A percentile compares a stretch with the other conserved stretches of the same genome.
These are phyloP conservation scores for Cyberlindnera maritima DNA, from an alignment of 805 yeast genomes.

Conservation along the genomic window DNA sequence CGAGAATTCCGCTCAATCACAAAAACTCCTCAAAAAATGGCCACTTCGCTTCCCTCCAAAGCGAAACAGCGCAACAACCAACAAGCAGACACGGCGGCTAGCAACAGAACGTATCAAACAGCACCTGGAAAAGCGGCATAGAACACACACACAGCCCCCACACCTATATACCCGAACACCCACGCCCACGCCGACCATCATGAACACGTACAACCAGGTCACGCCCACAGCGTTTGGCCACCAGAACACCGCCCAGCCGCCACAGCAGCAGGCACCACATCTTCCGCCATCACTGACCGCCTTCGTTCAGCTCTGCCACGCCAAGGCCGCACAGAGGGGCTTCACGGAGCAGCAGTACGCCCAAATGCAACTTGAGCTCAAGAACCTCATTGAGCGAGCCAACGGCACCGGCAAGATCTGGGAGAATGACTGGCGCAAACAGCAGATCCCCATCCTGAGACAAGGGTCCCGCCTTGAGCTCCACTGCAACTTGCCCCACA, in stretches of 20 bases:
- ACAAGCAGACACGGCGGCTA: too few relatives aligned
- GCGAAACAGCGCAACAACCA: too few relatives aligned
- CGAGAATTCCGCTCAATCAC: too few relatives aligned
- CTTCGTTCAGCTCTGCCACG: slow-evolving; percentile 25
- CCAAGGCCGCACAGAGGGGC: slow-evolving; percentile 14
- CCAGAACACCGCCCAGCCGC: background rate
- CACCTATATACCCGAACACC: too few relatives aligned
- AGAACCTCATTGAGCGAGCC: slow-evolving; percentile 27
- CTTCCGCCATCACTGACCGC: slow-evolving; percentile 21
- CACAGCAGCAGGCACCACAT: slow-evolving; percentile 9
- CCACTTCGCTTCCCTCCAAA: too few relatives aligned
- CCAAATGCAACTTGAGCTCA: slow-evolving; percentile 26
- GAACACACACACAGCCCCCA: too few relatives aligned
- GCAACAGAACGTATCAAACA: too few relatives aligned
- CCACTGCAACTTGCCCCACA: slow-evolving; percentile 13
- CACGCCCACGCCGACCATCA: too few relatives aligned
- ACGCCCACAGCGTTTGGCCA: slow-evolving; percentile 14
- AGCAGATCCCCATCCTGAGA: slow-evolving; percentile 25
- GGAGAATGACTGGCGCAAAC: slow-evolving; percentile 29
- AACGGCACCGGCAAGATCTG: slow-evolving; percentile 23
- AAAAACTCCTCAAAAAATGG: too few relatives aligned
- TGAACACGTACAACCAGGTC: slow-evolving; percentile 17
- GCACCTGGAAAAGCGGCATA: background rate
- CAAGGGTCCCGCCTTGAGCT: slow-evolving; percentile 14
- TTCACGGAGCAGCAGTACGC: slow-evolving; percentile 15